Conservation (phyloP, 2,329 filamentous ascomycete genomes). For the Cucurbitaria berberidis region DNA sequence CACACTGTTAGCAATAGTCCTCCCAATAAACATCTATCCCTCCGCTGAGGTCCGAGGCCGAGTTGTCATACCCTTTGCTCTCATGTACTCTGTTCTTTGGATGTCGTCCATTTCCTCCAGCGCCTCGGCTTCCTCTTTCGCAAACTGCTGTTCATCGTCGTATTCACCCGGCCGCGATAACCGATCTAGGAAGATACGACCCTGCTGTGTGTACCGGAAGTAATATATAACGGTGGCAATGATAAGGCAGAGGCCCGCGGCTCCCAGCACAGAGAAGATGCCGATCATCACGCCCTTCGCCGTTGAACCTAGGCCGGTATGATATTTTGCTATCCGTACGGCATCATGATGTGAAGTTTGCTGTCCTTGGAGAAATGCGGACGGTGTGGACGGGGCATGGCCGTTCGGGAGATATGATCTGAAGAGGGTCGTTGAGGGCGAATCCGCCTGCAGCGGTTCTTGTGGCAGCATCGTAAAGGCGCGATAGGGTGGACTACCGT, state of each 20-base stretch:
- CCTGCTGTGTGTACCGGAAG: constrained; percentile 86
- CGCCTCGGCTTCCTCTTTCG: constrained; percentile 91
- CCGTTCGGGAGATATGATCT: constrained; percentile 31
- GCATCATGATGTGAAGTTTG: constrained; percentile 27
- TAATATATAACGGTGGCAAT: constrained; percentile 87
- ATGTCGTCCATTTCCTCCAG: constrained; percentile 95
- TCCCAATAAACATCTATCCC: neutral
- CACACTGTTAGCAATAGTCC: constrained; percentile 11
- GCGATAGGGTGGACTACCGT: constrained; percentile 8
- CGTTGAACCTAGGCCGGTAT: constrained; percentile 56
- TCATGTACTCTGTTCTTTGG: constrained; percentile 84
- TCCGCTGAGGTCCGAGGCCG: neutral
- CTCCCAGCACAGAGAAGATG: constrained; percentile 91
- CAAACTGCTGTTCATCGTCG: constrained; percentile 95
- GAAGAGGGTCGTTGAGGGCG: constrained; percentile 44
- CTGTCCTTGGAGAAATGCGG: constrained; percentile 27
- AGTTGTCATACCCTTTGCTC: constrained; percentile 80
- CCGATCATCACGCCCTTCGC: constrained; percentile 90
- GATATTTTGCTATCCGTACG: constrained; percentile 32
- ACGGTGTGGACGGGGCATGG: constrained; percentile 33
- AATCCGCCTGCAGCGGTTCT: constrained; percentile 30
- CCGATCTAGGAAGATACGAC: constrained; percentile 90
- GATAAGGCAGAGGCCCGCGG: constrained; percentile 81
- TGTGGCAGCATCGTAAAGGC: constrained; percentile 41
- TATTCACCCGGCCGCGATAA: constrained; percentile 94